phyloP scores from a whole-genome alignment of 768 basidiomycete species.

The Macrolepiota albuminosa region DNA sequence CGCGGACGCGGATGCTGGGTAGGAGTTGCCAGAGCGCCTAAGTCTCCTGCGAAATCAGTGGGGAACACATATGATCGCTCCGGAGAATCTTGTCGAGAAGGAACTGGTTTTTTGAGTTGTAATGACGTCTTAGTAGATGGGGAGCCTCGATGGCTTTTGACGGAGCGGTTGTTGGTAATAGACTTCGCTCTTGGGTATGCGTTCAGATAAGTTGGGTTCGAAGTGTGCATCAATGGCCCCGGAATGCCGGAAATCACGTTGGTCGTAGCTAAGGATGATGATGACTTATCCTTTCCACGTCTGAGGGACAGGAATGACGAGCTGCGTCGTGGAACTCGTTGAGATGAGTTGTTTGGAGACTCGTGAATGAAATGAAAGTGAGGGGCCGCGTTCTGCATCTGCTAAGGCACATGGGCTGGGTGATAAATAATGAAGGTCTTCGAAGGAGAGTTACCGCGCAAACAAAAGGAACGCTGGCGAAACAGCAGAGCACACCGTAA shows the following conservation, averaged over 20 bases:
- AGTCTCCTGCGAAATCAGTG: constrained; percentile 29
- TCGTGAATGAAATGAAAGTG: constrained; percentile 26
- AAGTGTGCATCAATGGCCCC: constrained; percentile 23
- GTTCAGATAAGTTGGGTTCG: constrained; percentile 40
- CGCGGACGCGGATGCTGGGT: constrained; percentile 40
- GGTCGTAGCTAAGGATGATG: constrained; percentile 17
- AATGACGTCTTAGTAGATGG: constrained; percentile 19
- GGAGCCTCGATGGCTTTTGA: constrained; percentile 17
- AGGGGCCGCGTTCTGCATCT: constrained; percentile 35
- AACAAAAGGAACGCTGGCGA: not conserved
- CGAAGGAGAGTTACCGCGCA: constrained; percentile 8
- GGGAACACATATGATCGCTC: constrained; percentile 39
- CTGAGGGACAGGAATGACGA: constrained; percentile 54
- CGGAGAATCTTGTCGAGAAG: constrained; percentile 10
- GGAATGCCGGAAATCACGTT: constrained; percentile 19
- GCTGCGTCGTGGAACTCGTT: constrained; percentile 47
- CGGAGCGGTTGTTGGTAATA: constrained; percentile 26
- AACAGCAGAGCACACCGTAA: not conserved
- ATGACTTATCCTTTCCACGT: constrained; percentile 42
- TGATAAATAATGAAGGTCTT: constrained; percentile 10
- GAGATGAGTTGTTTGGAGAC: constrained; percentile 23
- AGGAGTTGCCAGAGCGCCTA: constrained; percentile 19
- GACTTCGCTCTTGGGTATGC: constrained; percentile 38
- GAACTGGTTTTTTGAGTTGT: constrained; percentile 3
- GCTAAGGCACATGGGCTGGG: constrained; percentile 9